Evolutionary conservation across 306 rosid species (phyloP).

Genomic region (Leucaena leucocephala): DNA sequence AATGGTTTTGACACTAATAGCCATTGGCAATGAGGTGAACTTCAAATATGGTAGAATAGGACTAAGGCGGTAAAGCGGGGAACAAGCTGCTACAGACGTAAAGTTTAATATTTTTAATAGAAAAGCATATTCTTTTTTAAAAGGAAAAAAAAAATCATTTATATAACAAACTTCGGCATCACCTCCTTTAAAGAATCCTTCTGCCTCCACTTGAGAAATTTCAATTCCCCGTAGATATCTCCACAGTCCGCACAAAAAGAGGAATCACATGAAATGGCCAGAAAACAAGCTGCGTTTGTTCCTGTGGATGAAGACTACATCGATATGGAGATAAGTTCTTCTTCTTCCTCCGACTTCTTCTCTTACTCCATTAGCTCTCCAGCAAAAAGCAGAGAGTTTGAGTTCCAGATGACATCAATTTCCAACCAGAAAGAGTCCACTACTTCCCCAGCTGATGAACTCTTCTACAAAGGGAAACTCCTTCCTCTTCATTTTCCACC

Average conservation of each 20-base stretch:
- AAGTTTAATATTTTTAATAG: constrained; percentile 28
- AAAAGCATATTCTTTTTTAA: neutral
- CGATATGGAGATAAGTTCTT: constrained; percentile 77
- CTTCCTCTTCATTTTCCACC: constrained; percentile 97
- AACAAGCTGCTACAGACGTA: constrained; percentile 28
- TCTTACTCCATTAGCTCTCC: constrained; percentile 60
- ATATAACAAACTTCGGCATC: constrained; percentile 48
- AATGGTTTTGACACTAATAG: neutral
- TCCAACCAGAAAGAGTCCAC: constrained; percentile 50
- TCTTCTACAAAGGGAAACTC: constrained; percentile 95
- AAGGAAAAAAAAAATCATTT: constrained; percentile 2
- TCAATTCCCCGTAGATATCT: constrained; percentile 70
- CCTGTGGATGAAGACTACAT: constrained; percentile 82
- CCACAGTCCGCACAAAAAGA: constrained; percentile 35
- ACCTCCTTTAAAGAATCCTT: constrained; percentile 49
- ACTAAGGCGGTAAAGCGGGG: constrained; percentile 22
- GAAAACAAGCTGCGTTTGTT: constrained; percentile 49
- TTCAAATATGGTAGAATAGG: neutral
- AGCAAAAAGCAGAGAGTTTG: constrained; percentile 75
- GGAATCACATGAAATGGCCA: constrained; percentile 57
- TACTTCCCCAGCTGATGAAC: constrained; percentile 88
- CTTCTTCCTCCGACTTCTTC: constrained; percentile 58
- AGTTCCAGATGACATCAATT: constrained; percentile 77
- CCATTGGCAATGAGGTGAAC: neutral
- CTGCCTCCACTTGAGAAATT: constrained; percentile 54